Base-by-base conservation (phyloP, 2,329 filamentous ascomycete species). In the Colletotrichum agaves region DNA sequence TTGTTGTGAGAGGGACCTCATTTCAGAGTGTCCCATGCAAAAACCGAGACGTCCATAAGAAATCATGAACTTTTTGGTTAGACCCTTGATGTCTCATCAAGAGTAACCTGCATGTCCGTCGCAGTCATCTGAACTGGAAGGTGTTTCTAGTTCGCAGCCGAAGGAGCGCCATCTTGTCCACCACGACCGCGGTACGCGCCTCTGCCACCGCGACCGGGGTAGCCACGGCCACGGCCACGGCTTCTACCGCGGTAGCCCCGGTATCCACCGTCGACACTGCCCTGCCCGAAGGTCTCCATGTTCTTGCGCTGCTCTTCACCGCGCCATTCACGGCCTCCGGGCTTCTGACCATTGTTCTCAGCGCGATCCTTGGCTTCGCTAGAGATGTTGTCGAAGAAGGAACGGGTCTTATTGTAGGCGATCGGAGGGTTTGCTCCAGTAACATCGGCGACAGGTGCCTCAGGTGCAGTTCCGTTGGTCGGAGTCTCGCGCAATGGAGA, bases 341-440 rank as follows among this genome's bases (percentile, higher is more conserved):
- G 85, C 77, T 89, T 88, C 70, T 88, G 86, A 4, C 86, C 86
- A 46, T 84, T 84, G 43, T 90, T 90, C 69, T 95, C 93, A 58
- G 93, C 90, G 47, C 96, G 89, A 72, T 99, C 96, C 78, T 92
- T 97, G 70, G 93, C 87, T 77, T 99, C 96, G 72, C 93, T 97
- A 1, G 93, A 97, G 71, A 99, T 98, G 79, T 99, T 98, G 81
- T 99, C 96, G 76, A 99, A 99, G 85, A 99, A 99, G 1, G 93
- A 97, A 3, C 83, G 89, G 5, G 90, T 86, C 80, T 94, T 97
- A 83, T 98, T 95, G 82, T 99, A 99, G 0, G 88, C 86, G 33
- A 80, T 77, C 39, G 83, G 81, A 27, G 76, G 60, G 27, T 50
- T 61, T 8, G 46, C 33, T 3, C 62, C 59, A 4, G 49, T 35